These are phyloP conservation scores for Fusarium sp. DNA, from an alignment of 2,329 filamentous ascomycete genomes.

Conservation along the genomic window DNA sequence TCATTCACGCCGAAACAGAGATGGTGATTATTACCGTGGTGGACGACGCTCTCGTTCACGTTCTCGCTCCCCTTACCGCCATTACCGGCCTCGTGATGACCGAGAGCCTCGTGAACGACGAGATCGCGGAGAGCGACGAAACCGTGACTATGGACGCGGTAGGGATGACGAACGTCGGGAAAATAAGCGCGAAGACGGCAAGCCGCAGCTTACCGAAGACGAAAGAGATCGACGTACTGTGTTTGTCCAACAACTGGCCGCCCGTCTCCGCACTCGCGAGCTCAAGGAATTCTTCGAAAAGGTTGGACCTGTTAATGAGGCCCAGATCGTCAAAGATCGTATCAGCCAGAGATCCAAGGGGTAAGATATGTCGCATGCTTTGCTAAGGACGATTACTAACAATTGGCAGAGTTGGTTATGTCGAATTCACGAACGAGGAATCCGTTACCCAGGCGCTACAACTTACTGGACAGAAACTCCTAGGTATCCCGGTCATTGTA, in stretches of 20 bases:
- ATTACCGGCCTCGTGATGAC: slow-evolving; percentile 67
- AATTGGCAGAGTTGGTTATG: slow-evolving; percentile 88
- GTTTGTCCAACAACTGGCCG: slow-evolving; percentile 97
- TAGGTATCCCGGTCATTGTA: slow-evolving; percentile 98
- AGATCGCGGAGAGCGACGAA: slow-evolving; percentile 62
- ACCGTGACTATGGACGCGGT: slow-evolving; percentile 64
- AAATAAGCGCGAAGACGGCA: slow-evolving; percentile 59
- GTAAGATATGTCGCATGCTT: slow-evolving; percentile 64
- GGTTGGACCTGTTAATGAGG: slow-evolving; percentile 93
- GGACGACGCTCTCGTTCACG: slow-evolving; percentile 70
- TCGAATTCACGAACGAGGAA: slow-evolving; percentile 97
- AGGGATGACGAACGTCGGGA: slow-evolving; percentile 61
- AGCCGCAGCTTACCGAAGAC: slow-evolving; percentile 87
- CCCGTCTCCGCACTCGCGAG: slow-evolving; percentile 90
- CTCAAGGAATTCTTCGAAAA: slow-evolving; percentile 96
- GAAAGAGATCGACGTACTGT: slow-evolving; percentile 97
- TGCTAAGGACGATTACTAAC: slow-evolving; percentile 1
- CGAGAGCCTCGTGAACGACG: slow-evolving; percentile 62
- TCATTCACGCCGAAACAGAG: slow-evolving; percentile 77
- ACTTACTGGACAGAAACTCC: slow-evolving; percentile 97
- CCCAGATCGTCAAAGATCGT: slow-evolving; percentile 97
- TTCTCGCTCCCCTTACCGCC: slow-evolving; percentile 75
- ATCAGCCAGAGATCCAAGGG: slow-evolving; percentile 98
- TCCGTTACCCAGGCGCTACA: slow-evolving; percentile 93
- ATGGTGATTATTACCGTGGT: slow-evolving; percentile 75